Conservation (phyloP, 139 green algal species). For the Chlorella sorokiniana region DNA sequence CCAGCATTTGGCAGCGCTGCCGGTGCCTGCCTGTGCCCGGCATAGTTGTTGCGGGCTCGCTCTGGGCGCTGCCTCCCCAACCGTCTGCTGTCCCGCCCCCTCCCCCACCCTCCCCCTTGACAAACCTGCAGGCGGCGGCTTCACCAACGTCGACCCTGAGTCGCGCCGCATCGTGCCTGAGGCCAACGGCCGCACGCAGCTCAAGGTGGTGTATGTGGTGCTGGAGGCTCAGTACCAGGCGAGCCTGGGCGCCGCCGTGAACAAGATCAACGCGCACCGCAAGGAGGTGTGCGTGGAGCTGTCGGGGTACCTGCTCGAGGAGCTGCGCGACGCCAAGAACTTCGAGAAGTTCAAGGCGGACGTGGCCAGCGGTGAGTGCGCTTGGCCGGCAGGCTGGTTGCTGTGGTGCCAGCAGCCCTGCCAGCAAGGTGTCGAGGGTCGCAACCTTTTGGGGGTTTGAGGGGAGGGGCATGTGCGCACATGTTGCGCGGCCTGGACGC, state of each 20-base stretch:
- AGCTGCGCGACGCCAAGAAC: constrained; percentile 92
- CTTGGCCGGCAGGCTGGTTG: background rate
- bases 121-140: constrained; percentile 72
- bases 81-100: no score
- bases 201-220: constrained; percentile 97
- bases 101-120: background rate
- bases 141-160: constrained; percentile 94
- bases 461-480: no score
- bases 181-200: constrained; percentile 59
- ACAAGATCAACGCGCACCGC: constrained; percentile 87
- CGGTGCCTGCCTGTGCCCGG: no score
- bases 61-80: background rate
- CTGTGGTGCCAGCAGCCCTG: background rate
- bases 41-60: no score
- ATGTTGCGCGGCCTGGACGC: no score
- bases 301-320: constrained; percentile 97
- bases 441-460: no score
- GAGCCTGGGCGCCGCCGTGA: constrained; percentile 79
- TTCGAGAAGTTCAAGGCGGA: constrained; percentile 90
- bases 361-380: constrained; percentile 57
- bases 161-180: constrained; percentile 80
- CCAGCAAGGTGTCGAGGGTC: background rate
- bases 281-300: constrained; percentile 93
- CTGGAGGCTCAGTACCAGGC: constrained; percentile 99
- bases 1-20: background rate